These are phyloP conservation scores for Pneumocystis jirovecii DNA, from an alignment of 1,139 yeast genomes.

Conservation along the genomic window DNA sequence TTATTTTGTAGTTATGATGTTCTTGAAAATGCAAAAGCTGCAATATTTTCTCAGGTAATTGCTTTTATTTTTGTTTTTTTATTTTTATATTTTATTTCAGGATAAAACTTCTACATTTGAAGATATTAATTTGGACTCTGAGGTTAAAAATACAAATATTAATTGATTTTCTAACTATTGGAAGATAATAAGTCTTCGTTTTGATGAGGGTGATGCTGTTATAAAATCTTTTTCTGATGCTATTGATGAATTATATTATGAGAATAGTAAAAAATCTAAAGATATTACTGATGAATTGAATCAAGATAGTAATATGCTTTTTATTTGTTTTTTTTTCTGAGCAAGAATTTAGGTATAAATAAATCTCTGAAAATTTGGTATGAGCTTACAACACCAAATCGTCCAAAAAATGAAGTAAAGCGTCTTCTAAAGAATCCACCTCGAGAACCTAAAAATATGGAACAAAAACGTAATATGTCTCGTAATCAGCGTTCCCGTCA, in stretches of 20 bases:
- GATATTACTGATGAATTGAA: not conserved
- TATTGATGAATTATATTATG: not conserved
- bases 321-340: not conserved
- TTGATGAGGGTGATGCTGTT: not conserved
- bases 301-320: not conserved
- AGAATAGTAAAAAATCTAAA: not conserved
- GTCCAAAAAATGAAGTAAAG: not conserved
- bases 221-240: not conserved
- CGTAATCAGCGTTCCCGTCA: not conserved
- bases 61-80: not conserved
- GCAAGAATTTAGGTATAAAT: not conserved
- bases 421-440: not conserved
- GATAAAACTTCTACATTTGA: not conserved
- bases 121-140: not conserved
- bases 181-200: not conserved
- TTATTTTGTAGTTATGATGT: not conserved
- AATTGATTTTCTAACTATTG: not conserved
- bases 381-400: not conserved
- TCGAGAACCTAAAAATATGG: not conserved
- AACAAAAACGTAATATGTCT: not conserved
- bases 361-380: not conserved
- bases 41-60: not conserved
- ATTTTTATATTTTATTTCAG: not conserved
- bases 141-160: not conserved
- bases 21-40: not conserved